Evolutionary conservation across 1,139 yeast genomes (phyloP), one percentile per base, ranked within the genome.

Genomic region (Kodamaea ohmeri): DNA sequence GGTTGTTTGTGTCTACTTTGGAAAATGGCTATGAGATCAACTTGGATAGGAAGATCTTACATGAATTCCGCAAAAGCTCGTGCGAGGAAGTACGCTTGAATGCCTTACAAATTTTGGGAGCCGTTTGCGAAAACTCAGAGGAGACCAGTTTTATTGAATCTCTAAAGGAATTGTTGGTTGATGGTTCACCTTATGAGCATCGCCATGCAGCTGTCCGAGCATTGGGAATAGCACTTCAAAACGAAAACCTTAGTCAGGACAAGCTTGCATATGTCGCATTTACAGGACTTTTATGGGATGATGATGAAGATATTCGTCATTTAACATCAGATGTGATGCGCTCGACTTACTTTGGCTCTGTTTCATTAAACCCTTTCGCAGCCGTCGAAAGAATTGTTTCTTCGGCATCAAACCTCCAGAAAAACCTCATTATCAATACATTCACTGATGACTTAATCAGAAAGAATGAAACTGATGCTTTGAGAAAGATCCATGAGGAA

Each of bases 291-390:
- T 55, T 81, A 12, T 63, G 68, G 37, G 94, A 84, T 54, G 92
- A 83, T 50, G 86, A 81, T 45, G 71, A 65, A 6, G 71, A 62
- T 7, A 61, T 79, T 9, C 60, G 84, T 48, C 44, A 48, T 1
- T 19, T 51, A 3, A 67, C 78, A 1, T 58, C 79, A 0, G 31
- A 46, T 2, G 60, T 58, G 38, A 45, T 73, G 11, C 55, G 64
- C 3, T n/a, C 36, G 14, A 6, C 22, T 4, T 35, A 21, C 25
- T 33, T 27, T 14, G 9, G 26, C 3, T 13, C 20, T 6, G 20
- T 11, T 3, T 29, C 29, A 8, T 26, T 40, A 20, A 20, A 49
- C 52, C 11, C 61, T 9, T 31, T 21, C 15, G 26, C 34, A 8
- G 34, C 26, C 11, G 26, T 26, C 6, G 13, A 31, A 21, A 21